phyloP scores from a whole-genome alignment of 139 green algal genomes.

The Yamagishiella unicocca region DNA sequence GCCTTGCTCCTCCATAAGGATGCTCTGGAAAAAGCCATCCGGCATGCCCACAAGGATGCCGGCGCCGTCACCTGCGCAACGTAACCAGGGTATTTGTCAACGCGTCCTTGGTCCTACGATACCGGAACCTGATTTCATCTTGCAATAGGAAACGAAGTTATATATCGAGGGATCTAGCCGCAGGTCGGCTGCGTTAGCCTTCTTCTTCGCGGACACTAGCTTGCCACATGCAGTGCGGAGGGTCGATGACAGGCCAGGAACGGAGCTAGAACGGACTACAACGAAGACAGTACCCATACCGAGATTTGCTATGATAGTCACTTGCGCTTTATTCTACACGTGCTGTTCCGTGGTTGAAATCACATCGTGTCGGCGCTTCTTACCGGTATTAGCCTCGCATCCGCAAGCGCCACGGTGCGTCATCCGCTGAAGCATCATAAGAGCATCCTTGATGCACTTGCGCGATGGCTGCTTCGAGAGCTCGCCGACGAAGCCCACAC shows the following conservation, averaged over 20 bases:
- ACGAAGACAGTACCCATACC: no score
- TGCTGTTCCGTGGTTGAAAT: neutral
- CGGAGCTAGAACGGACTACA: no score
- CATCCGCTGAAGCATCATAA: constrained; percentile 94
- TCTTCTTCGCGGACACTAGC: no score
- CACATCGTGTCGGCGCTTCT: neutral
- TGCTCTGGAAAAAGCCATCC: constrained; percentile 84
- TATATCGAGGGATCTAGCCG: no score
- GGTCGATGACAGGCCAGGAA: no score
- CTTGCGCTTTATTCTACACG: no score
- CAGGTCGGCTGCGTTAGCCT: no score
- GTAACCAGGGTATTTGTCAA: neutral
- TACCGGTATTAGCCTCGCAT: constrained; percentile 94
- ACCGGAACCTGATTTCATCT: no score
- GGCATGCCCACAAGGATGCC: constrained; percentile 94
- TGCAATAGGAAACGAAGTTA: no score
- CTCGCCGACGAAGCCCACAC: constrained; percentile 94
- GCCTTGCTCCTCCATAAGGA: constrained; percentile 75
- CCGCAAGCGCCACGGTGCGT: constrained; percentile 93
- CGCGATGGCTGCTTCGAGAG: constrained; percentile 83
- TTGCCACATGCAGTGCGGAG: no score
- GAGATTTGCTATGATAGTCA: no score
- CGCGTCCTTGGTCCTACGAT: no score
- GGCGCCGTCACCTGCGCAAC: constrained; percentile 86
- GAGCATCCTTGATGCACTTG: constrained; percentile 84